Conservation (phyloP, 2,329 filamentous ascomycete genomes). For the Sclerotinia minor region DNA sequence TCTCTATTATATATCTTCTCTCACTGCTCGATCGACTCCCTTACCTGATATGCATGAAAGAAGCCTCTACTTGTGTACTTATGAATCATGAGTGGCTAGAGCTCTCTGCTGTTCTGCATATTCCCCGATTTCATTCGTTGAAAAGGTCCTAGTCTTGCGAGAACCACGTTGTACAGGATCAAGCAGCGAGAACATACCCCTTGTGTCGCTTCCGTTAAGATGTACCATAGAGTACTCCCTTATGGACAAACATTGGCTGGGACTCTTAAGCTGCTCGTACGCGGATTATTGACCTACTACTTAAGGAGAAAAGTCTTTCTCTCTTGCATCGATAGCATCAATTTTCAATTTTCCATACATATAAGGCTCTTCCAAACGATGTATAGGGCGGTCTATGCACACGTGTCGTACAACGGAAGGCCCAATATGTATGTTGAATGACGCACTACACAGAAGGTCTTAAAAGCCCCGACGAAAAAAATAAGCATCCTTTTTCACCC, state of each 20-base stretch:
- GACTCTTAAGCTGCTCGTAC: constrained; percentile 11
- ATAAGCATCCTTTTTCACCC: not conserved
- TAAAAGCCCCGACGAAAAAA: not conserved
- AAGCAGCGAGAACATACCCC: constrained; percentile 20
- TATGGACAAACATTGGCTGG: constrained; percentile 9
- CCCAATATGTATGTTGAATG: constrained; percentile 24
- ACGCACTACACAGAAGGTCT: constrained; percentile 6
- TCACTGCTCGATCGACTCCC: constrained; percentile 6
- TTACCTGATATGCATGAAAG: constrained; percentile 14
- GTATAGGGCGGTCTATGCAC: constrained; percentile 23
- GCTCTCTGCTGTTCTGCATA: not conserved
- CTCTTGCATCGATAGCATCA: constrained; percentile 22
- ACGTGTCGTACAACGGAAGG: constrained; percentile 25
- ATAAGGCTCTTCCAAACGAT: constrained; percentile 19
- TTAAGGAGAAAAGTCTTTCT: constrained; percentile 6
- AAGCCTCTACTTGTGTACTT: not conserved
- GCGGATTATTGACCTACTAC: constrained; percentile 1
- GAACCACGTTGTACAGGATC: constrained; percentile 17
- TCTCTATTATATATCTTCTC: not conserved
- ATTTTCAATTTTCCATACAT: constrained; percentile 21
- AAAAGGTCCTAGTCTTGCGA: not conserved
- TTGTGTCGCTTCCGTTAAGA: constrained; percentile 18
- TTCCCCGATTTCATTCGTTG: not conserved
- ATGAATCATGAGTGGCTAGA: constrained; percentile 18
- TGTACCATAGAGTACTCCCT: constrained; percentile 4